Evolutionary conservation across 176 grass and related monocot genomes (phyloP).

Genomic region (Ananas comosus): DNA sequence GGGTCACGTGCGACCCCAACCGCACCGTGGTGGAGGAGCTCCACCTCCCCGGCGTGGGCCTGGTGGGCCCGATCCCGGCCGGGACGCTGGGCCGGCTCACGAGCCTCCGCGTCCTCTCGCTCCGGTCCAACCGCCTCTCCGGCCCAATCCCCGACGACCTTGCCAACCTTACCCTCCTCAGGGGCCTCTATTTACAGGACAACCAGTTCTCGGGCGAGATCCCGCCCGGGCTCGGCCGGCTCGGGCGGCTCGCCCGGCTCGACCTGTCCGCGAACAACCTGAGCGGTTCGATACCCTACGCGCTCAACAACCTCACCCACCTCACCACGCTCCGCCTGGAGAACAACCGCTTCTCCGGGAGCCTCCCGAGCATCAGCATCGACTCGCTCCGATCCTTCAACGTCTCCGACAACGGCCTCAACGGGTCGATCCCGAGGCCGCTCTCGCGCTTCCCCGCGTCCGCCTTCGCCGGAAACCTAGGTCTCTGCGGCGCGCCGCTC

Average conservation of each 20-base stretch:
- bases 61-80: constrained; percentile 32
- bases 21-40: constrained; percentile 38
- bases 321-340: constrained; percentile 38
- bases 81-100: constrained; percentile 28
- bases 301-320: constrained; percentile 18
- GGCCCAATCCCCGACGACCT: constrained; percentile 54
- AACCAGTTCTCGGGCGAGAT: constrained; percentile 46
- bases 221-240: constrained; percentile 14
- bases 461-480: constrained; percentile 44
- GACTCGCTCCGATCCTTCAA: constrained; percentile 35
- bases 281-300: constrained; percentile 32
- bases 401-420: constrained; percentile 61
- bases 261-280: constrained; percentile 50
- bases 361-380: constrained; percentile 48
- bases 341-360: constrained; percentile 49
- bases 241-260: constrained; percentile 41
- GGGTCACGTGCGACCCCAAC: constrained; percentile 43
- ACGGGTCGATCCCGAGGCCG: constrained; percentile 54
- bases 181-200: constrained; percentile 43
- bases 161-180: constrained; percentile 28
- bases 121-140: constrained; percentile 61
- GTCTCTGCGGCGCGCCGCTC: constrained; percentile 49
- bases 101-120: constrained; percentile 42
- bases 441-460: constrained; percentile 38
- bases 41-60: constrained; percentile 57